phyloP scores from a whole-genome alignment of 208 protist species.

The Leishmania turanica region DNA sequence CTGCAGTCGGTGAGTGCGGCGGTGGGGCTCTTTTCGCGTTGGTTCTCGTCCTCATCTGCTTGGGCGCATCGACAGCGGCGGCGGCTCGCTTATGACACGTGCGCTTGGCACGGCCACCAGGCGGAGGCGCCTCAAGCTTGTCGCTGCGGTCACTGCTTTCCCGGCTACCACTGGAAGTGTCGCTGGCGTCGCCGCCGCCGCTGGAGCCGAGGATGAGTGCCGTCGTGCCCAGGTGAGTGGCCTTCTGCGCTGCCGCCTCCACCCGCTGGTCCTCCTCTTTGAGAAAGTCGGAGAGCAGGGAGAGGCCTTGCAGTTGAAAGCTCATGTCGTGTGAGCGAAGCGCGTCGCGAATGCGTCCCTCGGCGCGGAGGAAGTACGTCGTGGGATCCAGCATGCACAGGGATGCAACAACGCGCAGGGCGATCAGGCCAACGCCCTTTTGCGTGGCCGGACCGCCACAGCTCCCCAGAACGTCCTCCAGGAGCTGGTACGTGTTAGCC shows the following conservation, averaged over 20 bases:
- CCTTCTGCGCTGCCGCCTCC: conserved; percentile 45
- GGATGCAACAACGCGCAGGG: conserved; percentile 70
- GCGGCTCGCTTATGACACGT: neutral
- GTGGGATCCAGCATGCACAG: conserved; percentile 84
- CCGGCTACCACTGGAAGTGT: conserved; percentile 3
- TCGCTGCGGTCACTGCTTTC: conserved; percentile 7
- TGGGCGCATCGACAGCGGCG: neutral
- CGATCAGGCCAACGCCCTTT: conserved; percentile 49
- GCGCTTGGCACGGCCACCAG: neutral
- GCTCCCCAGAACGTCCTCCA: conserved; percentile 51
- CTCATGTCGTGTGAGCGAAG: conserved; percentile 40
- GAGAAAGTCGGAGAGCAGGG: conserved; percentile 83
- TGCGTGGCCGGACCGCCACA: conserved; percentile 27
- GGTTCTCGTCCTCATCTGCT: neutral
- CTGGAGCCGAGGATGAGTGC: conserved; percentile 24
- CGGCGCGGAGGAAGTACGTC: conserved; percentile 64
- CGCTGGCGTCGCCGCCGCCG: neutral
- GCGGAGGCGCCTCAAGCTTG: neutral
- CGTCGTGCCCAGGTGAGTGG: conserved; percentile 21
- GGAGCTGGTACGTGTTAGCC: conserved; percentile 64
- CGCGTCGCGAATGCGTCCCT: conserved; percentile 47
- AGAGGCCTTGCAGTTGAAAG: conserved; percentile 68
- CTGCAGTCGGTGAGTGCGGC: neutral
- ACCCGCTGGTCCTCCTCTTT: conserved; percentile 81
- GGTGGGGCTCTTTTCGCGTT: neutral